phyloP scores from a whole-genome alignment of 306 rosid species.

The Purshia tridentata region DNA sequence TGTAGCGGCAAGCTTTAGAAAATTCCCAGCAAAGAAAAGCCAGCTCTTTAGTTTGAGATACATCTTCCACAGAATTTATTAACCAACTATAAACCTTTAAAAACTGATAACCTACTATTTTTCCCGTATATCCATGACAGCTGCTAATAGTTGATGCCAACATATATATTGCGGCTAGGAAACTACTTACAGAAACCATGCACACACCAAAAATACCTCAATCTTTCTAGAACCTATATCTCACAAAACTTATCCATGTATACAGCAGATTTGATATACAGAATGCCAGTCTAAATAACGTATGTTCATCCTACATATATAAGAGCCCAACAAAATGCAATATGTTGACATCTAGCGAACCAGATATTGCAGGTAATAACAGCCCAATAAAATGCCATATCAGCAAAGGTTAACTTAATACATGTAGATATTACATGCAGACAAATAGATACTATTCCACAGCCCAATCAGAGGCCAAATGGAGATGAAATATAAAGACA shows the following conservation, averaged over 20 bases:
- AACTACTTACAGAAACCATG: neutral
- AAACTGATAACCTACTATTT: neutral
- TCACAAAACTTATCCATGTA: neutral
- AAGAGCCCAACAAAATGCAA: neutral
- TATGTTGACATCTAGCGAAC: neutral
- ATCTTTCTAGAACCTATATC: neutral
- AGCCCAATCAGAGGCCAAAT: neutral
- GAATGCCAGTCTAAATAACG: neutral
- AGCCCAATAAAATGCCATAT: neutral
- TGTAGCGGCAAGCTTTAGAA: too few species aligned
- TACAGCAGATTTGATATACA: neutral
- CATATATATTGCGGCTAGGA: neutral
- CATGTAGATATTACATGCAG: neutral
- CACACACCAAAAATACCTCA: neutral
- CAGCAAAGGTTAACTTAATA: neutral
- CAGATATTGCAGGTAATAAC: neutral
- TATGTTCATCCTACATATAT: neutral
- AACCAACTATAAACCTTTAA: neutral
- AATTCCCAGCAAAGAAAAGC: too few species aligned
- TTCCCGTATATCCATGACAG: neutral
- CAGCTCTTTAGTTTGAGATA: too few species aligned
- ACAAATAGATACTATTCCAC: neutral
- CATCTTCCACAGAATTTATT: too few species aligned
- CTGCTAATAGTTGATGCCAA: neutral
- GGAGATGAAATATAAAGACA: neutral